Base-by-base conservation (phyloP, 306 rosid genomes). In the Glycyrrhiza uralensis region DNA sequence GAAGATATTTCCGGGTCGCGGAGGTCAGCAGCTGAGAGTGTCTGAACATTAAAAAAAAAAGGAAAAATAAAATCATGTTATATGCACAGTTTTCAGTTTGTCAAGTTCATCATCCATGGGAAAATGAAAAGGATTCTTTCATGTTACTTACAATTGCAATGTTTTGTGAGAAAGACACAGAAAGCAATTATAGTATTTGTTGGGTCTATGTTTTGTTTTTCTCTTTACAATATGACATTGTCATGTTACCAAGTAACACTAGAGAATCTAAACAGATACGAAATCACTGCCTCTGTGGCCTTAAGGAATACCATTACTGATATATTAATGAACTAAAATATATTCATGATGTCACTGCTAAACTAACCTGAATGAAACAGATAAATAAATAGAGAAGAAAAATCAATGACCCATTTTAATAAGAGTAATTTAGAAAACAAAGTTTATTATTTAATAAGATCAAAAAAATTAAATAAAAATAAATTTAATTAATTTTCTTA, bases 1-100 rank as follows among this genome's bases (percentile, higher is more conserved):
- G 87, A 76, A 17, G 97, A 91, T 83, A 75, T 86, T 79, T 87
- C 86, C 12, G 89, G 88, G 66, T 89, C 83, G 1, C 83, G 86
- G 14, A 87, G 92, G 46, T 93, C 98, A 12, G 75, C 55, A 7
- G 97, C 97, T 3, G 89, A 85, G 22, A 93, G 89, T 39, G 98
- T 93, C 98, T 93, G 72, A 46, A 76, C 71, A 5, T 12, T 1
- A 33, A 51, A 18, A 32, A n/a, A 67, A 42, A 5, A 32, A 15
- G 45, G 11, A 65, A 58, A 14, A 46, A 6, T 56, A 49, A 51
- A 36, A 39, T 1, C 9, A 30, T 12, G 79, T 70, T 62, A 75
- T 15, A 23, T 19, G 6, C 41, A 22, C 59, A 51, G 49, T 19
- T n/a, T 19, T 24, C 49, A 28, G 57, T 20, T 39, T 55, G 36